Conservation (phyloP, 768 basidiomycete genomes). For the Collybia nuda region DNA sequence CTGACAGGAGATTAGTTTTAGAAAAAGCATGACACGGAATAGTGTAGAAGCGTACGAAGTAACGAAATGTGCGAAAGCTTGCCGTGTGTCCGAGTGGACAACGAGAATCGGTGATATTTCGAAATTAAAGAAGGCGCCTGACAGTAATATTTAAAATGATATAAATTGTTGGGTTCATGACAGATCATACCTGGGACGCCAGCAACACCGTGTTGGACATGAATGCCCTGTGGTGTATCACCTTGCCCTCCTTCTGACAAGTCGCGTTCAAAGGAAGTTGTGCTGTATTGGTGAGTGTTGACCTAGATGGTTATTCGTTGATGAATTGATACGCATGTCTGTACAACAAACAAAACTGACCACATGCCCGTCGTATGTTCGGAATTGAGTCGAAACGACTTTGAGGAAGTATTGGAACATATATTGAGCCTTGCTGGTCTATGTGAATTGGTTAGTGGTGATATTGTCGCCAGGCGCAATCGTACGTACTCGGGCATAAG, state of each 20-base stretch:
- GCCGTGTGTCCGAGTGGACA: constrained; percentile 85
- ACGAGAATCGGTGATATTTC: constrained; percentile 97
- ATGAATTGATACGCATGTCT: too few species aligned
- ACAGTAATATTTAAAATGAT: background rate
- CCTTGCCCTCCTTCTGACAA: constrained; percentile 60
- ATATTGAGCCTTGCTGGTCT: constrained; percentile 81
- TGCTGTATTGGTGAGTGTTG: constrained; percentile 93
- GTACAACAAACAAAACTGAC: constrained; percentile 36
- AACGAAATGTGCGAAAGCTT: constrained; percentile 97
- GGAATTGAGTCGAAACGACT: constrained; percentile 95
- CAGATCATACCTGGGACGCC: constrained; percentile 61
- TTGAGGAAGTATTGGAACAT: constrained; percentile 99
- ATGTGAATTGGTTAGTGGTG: constrained; percentile 2
- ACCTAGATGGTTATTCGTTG: constrained; percentile 38
- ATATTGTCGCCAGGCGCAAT: background rate
- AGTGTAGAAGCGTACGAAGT: constrained; percentile 71
- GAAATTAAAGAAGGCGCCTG: constrained; percentile 87
- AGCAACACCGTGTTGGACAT: constrained; percentile 68
- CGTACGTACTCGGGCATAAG: constrained; percentile 51
- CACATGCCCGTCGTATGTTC: constrained; percentile 70
- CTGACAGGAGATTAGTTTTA: constrained; percentile 35
- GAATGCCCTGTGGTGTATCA: constrained; percentile 61
- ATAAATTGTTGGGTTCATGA: background rate
- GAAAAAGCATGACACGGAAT: constrained; percentile 1
- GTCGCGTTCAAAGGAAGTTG: constrained; percentile 95